Percentiles rank a stretch among this genome's conserved stretches.
Evolutionary conservation across 176 grass and related monocot genomes (phyloP).

Genomic region (Coix lacrymajobi): DNA sequence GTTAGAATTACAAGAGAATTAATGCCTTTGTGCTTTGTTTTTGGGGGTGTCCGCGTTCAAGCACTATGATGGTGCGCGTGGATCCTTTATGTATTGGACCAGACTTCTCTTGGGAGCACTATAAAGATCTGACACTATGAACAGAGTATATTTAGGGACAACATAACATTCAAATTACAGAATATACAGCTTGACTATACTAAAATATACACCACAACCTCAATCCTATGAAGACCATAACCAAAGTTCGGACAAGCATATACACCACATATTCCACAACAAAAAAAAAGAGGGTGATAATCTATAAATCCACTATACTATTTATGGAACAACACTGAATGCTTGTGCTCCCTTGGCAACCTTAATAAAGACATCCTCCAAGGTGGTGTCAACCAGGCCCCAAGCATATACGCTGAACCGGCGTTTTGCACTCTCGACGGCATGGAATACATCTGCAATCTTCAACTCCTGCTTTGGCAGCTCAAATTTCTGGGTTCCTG

Average conservation of each 20-base stretch:
- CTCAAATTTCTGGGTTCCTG: constrained; percentile 61
- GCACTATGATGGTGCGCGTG: too few species aligned
- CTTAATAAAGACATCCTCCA: constrained; percentile 61
- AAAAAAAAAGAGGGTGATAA: neutral
- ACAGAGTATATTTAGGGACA: neutral
- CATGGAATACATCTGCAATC: constrained; percentile 46
- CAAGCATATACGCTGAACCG: constrained; percentile 43
- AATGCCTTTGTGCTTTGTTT: too few species aligned
- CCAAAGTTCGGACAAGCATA: neutral
- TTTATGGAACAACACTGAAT: constrained; percentile 14
- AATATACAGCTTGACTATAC: neutral
- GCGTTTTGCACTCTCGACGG: constrained; percentile 35
- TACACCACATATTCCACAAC: neutral
- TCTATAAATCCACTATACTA: neutral
- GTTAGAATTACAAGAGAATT: too few species aligned
- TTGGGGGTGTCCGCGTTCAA: too few species aligned
- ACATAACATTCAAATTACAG: neutral
- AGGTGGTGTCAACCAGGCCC: constrained; percentile 52
- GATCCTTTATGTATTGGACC: neutral
- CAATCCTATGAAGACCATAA: neutral
- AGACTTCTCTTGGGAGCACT: neutral
- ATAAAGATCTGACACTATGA: neutral
- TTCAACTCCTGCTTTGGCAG: constrained; percentile 53
- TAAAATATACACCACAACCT: constrained; percentile 12
- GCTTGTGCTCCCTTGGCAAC: constrained; percentile 43